Evolutionary conservation across 1,139 yeast species (phyloP), one percentile per base, ranked within the genome.

Genomic region (Candida sp.): DNA sequence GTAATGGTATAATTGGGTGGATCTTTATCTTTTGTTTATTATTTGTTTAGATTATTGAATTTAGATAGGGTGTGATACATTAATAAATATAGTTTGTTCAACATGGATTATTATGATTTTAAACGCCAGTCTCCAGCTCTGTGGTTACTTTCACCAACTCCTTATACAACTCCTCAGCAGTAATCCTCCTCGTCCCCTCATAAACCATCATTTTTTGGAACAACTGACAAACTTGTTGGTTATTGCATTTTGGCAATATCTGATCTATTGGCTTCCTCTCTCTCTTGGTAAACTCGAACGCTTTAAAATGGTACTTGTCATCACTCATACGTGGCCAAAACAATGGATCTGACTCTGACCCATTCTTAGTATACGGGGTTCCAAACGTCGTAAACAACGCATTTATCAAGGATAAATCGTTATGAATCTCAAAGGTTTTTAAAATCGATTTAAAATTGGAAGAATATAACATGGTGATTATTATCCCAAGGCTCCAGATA

Each of bases 401-500:
- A 6, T 79, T 69, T 5, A 87, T 71, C 33, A 91, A 69, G 21
- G 79, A 74, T 41, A 91, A 72, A 55, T 91, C 98, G 49, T 83
- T 80, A 5, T 68, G 52, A 4, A 63, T 63, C 21, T 58, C 61
- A 4, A 70, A 67, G 11, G 33, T 19, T 22, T 36, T 53, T 37
- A 79, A 66, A 1, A 77, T 63, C 1, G 80, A 70, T 5, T 60
- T 52, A 12, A 80, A 74, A 42, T 75, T 62, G 0, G 48, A 44
- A 35, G 86, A 79, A 50, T 77, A 79, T 41, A 90, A 58, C 42
- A 79, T 69, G n/a, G 87, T 79, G 46, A 85, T 57, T 1, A 88
- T 53, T 6, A 93, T 76, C 2, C 93, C 95, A 19, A 84, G 58
- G 0, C 88, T 70, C 98, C 98, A 93, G 25, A 89, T 71, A 57